A percentile compares a stretch with the other conserved stretches of the same genome.
These are phyloP conservation scores for Lasiodiplodia gonubiensis DNA, from an alignment of 2,329 filamentous ascomycete species.

Conservation along the genomic window DNA sequence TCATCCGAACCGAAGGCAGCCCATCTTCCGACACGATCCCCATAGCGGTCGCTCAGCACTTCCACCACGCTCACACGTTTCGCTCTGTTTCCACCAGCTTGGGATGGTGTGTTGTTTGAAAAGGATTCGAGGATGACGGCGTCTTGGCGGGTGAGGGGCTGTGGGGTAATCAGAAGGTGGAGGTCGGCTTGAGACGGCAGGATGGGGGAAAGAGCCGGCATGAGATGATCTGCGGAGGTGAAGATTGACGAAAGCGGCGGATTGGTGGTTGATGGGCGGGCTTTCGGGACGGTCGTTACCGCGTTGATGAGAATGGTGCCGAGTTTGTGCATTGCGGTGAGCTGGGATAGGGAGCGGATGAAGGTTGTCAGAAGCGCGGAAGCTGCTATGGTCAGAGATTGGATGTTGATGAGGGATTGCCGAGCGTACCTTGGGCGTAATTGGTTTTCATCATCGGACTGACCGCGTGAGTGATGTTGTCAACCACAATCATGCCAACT, in stretches of 20 bases:
- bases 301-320: slow-evolving; percentile 50
- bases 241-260: slow-evolving; percentile 47
- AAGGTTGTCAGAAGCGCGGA: slow-evolving; percentile 50
- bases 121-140: slow-evolving; percentile 40
- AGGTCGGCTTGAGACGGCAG: slow-evolving; percentile 47
- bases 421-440: slow-evolving; percentile 40
- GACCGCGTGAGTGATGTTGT: slow-evolving; percentile 48
- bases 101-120: not conserved
- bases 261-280: not conserved
- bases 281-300: slow-evolving; percentile 31
- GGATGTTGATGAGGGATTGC: not conserved
- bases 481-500: slow-evolving; percentile 46
- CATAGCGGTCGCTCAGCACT: slow-evolving; percentile 50
- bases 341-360: slow-evolving; percentile 48
- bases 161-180: slow-evolving; percentile 47
- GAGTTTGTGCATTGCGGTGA: slow-evolving; percentile 46
- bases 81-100: slow-evolving; percentile 21
- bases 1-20: slow-evolving; percentile 26
- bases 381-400: slow-evolving; percentile 35
- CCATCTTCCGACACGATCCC: slow-evolving; percentile 48
- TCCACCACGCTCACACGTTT: slow-evolving; percentile 48
- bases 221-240: slow-evolving; percentile 37
- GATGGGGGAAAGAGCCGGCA: slow-evolving; percentile 46
- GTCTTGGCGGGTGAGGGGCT: slow-evolving; percentile 46
- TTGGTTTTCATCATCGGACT: slow-evolving; percentile 46